These are phyloP conservation scores for Spergularia azorica DNA, from an alignment of 179 eudicot genomes.

Conservation along the genomic window DNA sequence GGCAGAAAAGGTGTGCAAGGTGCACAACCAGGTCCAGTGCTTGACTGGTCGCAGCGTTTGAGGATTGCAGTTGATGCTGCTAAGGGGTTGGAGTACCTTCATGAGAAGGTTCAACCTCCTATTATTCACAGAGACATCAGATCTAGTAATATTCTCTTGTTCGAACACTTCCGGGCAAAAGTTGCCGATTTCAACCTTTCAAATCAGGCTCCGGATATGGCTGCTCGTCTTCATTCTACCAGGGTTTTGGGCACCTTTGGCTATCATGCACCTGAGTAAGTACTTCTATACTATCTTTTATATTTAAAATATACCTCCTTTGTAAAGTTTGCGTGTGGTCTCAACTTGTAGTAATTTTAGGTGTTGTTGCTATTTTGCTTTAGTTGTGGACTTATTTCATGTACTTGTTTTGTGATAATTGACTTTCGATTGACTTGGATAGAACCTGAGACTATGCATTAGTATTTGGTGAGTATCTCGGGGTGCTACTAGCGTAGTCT, in stretches of 20 bases:
- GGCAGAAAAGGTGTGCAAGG: slow-evolving; percentile 62
- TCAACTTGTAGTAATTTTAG: too few species aligned
- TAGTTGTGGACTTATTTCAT: too few species aligned
- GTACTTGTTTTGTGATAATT: not conserved
- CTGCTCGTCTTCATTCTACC: slow-evolving; percentile 57
- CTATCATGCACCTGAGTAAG: slow-evolving; percentile 61
- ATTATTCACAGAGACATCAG: slow-evolving; percentile 54
- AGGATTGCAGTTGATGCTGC: slow-evolving; percentile 55
- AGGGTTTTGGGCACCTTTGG: slow-evolving; percentile 57
- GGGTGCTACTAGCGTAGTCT: not conserved
- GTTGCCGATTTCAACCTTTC: slow-evolving; percentile 56
- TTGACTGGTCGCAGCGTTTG: slow-evolving; percentile 55
- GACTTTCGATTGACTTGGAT: not conserved
- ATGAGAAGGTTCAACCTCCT: slow-evolving; percentile 51
- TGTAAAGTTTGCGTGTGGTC: too few species aligned
- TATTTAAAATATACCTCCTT: too few species aligned
- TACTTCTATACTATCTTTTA: not conserved
- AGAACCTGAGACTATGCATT: not conserved
- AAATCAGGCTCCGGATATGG: slow-evolving; percentile 65
- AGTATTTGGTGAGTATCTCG: not conserved
- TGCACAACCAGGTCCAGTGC: slow-evolving; percentile 62
- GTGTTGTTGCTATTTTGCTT: too few species aligned
- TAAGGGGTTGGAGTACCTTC: slow-evolving; percentile 52
- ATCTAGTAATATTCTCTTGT: slow-evolving; percentile 52
- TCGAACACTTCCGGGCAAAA: slow-evolving; percentile 53